A percentile compares a stretch with the other conserved stretches of the same genome.
phyloP scores from a whole-genome alignment of 768 basidiomycete genomes.

The Phanerochaete carnosa region DNA sequence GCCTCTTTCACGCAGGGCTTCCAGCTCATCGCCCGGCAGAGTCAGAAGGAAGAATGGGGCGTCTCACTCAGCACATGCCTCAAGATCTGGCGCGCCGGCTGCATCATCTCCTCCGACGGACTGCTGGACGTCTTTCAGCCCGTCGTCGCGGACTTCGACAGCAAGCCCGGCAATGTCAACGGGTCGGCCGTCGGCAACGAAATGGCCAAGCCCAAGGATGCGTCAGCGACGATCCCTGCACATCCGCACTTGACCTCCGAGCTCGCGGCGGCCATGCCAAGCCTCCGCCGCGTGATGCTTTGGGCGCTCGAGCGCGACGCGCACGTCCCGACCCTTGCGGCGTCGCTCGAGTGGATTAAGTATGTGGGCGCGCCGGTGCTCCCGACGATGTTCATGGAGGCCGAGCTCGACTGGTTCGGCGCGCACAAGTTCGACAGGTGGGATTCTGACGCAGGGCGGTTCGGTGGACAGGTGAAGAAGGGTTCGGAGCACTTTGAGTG shows the following conservation, averaged over 20 bases:
- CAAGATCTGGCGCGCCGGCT: constrained; percentile 99
- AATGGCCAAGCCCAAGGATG: constrained; percentile 91
- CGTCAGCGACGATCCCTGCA: constrained; percentile 95
- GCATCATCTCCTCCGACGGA: constrained; percentile 96
- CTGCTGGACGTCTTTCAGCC: constrained; percentile 81
- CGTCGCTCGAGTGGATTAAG: constrained; percentile 23
- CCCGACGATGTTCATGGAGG: constrained; percentile 93
- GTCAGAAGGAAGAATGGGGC: constrained; percentile 93
- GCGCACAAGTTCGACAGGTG: constrained; percentile 84
- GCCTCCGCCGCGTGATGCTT: constrained; percentile 53
- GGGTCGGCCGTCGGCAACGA: constrained; percentile 97
- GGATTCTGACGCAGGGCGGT: constrained; percentile 13
- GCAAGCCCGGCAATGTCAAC: constrained; percentile 97
- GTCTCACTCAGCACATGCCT: constrained; percentile 98
- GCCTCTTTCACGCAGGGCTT: constrained; percentile 99
- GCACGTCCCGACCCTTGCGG: constrained; percentile 17
- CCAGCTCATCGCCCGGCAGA: constrained; percentile 94
- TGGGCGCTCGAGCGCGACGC: constrained; percentile 8
- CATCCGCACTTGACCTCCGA: constrained; percentile 94
- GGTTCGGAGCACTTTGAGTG: constrained; percentile 20
- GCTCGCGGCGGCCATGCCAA: constrained; percentile 96
- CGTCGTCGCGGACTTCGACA: constrained; percentile 91
- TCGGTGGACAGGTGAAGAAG: constrained; percentile 18
- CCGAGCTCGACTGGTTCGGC: constrained; percentile 96
- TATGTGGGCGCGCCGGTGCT: constrained; percentile 40